A percentile compares a stretch with the other conserved stretches of the same genome.
Conservation (phyloP, 2,329 filamentous ascomycete genomes). For the Fusarium floridanum region DNA sequence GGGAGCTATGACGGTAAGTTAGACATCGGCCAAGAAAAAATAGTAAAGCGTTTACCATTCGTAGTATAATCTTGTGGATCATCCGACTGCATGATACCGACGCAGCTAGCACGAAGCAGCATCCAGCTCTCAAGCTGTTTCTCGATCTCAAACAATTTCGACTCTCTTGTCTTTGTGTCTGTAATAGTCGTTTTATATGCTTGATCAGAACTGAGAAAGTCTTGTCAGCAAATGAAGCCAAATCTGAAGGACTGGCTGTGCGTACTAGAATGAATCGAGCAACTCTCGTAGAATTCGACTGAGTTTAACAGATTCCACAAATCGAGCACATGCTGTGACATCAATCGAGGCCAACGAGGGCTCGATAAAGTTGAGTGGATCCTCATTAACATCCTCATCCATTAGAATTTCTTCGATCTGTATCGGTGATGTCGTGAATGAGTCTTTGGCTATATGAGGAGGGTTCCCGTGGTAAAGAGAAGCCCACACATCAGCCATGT, state of each 20-base stretch:
- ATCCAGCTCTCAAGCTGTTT: slow-evolving; percentile 20
- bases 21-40: background rate
- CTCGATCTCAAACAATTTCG: slow-evolving; percentile 9
- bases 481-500: slow-evolving; percentile 53
- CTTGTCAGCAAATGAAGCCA: background rate
- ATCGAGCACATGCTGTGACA: slow-evolving; percentile 45
- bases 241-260: no score
- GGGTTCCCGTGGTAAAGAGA: slow-evolving; percentile 56
- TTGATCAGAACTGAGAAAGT: slow-evolving; percentile 7
- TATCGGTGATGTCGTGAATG: slow-evolving; percentile 50
- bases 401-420: slow-evolving; percentile 51
- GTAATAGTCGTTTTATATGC: slow-evolving; percentile 16
- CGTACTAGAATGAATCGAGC: slow-evolving; percentile 21
- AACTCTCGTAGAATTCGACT: slow-evolving; percentile 17
- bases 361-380: slow-evolving; percentile 1
- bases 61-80: slow-evolving; percentile 4
- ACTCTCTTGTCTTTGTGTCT: slow-evolving; percentile 3
- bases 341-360: slow-evolving; percentile 19
- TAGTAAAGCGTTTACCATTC: no score
- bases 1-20: background rate
- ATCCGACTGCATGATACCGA: slow-evolving; percentile 7
- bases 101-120: slow-evolving; percentile 13
- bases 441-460: slow-evolving; percentile 50
- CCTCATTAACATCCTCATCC: slow-evolving; percentile 47
- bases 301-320: slow-evolving; percentile 41